These are phyloP conservation scores for Thalassiosira mediterranea DNA, from an alignment of 352 stramenopile genomes.

Conservation along the genomic window DNA sequence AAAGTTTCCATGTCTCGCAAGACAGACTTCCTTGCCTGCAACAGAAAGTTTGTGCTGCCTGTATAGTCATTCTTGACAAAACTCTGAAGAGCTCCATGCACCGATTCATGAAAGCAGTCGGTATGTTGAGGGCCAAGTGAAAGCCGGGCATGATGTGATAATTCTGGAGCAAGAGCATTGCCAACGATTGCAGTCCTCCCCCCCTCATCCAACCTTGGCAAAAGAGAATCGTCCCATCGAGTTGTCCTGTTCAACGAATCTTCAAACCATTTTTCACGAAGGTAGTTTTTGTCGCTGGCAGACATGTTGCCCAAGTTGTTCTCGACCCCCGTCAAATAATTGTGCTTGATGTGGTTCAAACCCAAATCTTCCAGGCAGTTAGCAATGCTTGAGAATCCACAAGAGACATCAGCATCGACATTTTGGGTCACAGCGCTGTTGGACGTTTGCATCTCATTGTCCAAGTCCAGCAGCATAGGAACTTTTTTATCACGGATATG, in stretches of 20 bases:
- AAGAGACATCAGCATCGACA: not conserved
- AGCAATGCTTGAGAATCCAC: slow-evolving; percentile 30
- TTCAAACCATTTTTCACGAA: slow-evolving; percentile 80
- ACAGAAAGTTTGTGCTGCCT: slow-evolving; percentile 29
- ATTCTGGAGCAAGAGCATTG: not conserved
- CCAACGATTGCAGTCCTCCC: not conserved
- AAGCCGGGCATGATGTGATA: slow-evolving; percentile 1
- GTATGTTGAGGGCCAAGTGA: no score
- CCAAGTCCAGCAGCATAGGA: slow-evolving; percentile 46
- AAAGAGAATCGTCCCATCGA: slow-evolving; percentile 56
- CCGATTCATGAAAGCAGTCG: slow-evolving; percentile 54
- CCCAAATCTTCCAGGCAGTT: slow-evolving; percentile 66
- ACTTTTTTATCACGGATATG: slow-evolving; percentile 32
- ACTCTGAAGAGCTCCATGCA: slow-evolving; percentile 37
- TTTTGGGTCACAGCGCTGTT: not conserved
- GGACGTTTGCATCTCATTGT: slow-evolving; percentile 33
- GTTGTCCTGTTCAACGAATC: slow-evolving; percentile 53
- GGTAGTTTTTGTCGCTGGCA: slow-evolving; percentile 18
- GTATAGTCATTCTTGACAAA: slow-evolving; percentile 42
- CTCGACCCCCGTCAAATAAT: slow-evolving; percentile 65
- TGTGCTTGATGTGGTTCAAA: slow-evolving; percentile 55
- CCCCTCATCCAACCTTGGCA: slow-evolving; percentile 29
- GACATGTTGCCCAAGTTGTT: slow-evolving; percentile 10
- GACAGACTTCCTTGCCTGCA: slow-evolving; percentile 44
- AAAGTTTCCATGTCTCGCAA: slow-evolving; percentile 47